Evolutionary conservation across 2,329 filamentous ascomycete species (phyloP).

Genomic region (Shiraia sp.): DNA sequence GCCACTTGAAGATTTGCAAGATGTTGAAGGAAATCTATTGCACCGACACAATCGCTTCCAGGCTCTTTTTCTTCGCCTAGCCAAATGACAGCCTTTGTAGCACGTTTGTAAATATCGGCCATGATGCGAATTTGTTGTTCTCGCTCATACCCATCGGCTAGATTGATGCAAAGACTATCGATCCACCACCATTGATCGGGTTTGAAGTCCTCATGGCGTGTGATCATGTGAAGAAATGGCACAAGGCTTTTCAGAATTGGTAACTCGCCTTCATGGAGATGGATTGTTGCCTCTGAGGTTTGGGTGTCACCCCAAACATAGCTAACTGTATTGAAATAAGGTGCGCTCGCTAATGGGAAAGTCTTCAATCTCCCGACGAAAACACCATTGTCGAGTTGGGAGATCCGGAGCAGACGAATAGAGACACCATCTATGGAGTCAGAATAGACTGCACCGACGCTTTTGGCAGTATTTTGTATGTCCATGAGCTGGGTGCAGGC

Average conservation of each 20-base stretch:
- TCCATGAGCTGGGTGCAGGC: constrained; percentile 3
- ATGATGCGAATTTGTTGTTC: constrained; percentile 38
- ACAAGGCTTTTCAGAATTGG: constrained; percentile 25
- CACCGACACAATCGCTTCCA: constrained; percentile 27
- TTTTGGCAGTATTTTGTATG: constrained; percentile 1
- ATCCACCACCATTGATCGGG: constrained; percentile 38
- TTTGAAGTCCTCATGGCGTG: constrained; percentile 22
- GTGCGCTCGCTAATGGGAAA: constrained; percentile 27
- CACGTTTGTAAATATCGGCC: constrained; percentile 33
- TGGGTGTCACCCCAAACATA: constrained; percentile 33
- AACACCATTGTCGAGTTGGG: constrained; percentile 9
- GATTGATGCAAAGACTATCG: constrained; percentile 37
- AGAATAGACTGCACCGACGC: constrained; percentile 9
- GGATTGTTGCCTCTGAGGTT: constrained; percentile 11
- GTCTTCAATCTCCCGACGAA: constrained; percentile 23
- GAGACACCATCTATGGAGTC: constrained; percentile 17
- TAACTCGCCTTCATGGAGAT: constrained; percentile 15
- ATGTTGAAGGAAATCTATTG: constrained; percentile 28
- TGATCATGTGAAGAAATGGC: constrained; percentile 29
- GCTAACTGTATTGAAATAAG: constrained; percentile 32
- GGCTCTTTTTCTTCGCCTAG: constrained; percentile 24
- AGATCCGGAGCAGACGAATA: constrained; percentile 30
- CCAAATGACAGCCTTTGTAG: constrained; percentile 29
- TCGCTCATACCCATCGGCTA: constrained; percentile 26
- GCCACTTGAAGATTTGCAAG: constrained; percentile 22